Evolutionary conservation across 2,329 filamentous ascomycete species (phyloP).

Genomic region (Neurospora sp.): DNA sequence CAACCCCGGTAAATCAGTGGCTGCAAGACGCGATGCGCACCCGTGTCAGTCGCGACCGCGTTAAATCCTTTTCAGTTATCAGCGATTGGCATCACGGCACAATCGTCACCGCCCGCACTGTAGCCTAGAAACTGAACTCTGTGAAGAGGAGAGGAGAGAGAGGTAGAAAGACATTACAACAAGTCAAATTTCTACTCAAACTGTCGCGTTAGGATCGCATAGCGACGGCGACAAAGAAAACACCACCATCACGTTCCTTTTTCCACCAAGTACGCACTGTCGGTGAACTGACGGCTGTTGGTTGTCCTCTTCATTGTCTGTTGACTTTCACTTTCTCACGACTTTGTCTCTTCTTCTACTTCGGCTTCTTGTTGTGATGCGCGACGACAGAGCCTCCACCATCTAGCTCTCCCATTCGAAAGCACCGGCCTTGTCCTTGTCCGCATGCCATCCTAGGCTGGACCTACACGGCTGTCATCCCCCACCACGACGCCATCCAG

Average conservation of each 20-base stretch:
- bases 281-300: neutral
- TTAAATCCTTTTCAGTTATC: neutral
- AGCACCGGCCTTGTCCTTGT: neutral
- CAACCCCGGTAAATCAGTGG: neutral
- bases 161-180: neutral
- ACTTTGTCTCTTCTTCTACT: neutral
- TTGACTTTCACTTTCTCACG: neutral
- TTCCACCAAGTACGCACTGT: neutral
- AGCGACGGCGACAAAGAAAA: neutral
- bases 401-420: neutral
- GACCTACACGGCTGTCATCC: neutral
- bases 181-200: neutral
- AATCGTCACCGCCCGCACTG: neutral
- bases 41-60: neutral
- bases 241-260: neutral
- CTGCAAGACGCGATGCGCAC: neutral
- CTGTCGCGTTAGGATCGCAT: neutral
- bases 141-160: neutral
- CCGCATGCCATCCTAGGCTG: neutral
- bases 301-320: neutral
- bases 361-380: neutral
- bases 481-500: neutral
- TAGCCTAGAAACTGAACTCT: neutral
- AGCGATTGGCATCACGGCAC: neutral
- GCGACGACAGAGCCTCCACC: neutral